Base-by-base conservation (phyloP, 805 yeast species). In the Teunomyces cretensis region DNA sequence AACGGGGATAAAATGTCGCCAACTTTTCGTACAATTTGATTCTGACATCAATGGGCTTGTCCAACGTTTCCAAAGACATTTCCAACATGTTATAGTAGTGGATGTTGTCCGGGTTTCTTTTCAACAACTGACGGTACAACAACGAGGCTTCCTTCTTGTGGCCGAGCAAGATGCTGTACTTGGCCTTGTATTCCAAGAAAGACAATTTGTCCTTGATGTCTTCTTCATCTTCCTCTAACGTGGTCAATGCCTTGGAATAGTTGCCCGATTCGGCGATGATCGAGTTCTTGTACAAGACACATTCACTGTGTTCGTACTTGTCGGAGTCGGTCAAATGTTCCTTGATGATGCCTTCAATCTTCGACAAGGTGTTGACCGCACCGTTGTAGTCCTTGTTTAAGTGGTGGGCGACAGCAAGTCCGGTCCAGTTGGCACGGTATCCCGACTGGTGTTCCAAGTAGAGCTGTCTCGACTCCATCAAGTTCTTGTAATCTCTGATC, bases 341-440 rank as follows among this genome's bases (percentile, higher is more conserved):
- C 54, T 76, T 78, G 28, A 89, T 80, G 27, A 88, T 68, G 26
- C 79, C 83, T 62, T 92, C 97, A 56, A 88, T 88, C 55, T 86
- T 83, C 15, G 78, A 60, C 54, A 91, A 75, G 1, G 92, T 86
- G 45, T 78, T 78, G 45, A 84, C 83, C 6, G 96, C 92, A 17
- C 79, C 80, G 30, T 70, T 72, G 57, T 74, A 78, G 57, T 90
- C 88, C 19, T 79, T 77, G 61, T 79, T 80, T 60, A 91, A 72
- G 62, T 87, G 88, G 60, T 86, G 88, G 1, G 97, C 96, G 35
- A 89, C 75, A 1, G 96, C 96, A 42, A 86, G 74, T 0, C 85
- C 84, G 1, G 96, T 86, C 96, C 97, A 91, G 60, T 88, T 87
- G 49, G 92, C 90, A 52, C 97, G 78, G 61, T 81, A 87, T 0